Evolutionary conservation across 768 basidiomycete genomes (phyloP).

Genomic region (Tubosaeta sp.): DNA sequence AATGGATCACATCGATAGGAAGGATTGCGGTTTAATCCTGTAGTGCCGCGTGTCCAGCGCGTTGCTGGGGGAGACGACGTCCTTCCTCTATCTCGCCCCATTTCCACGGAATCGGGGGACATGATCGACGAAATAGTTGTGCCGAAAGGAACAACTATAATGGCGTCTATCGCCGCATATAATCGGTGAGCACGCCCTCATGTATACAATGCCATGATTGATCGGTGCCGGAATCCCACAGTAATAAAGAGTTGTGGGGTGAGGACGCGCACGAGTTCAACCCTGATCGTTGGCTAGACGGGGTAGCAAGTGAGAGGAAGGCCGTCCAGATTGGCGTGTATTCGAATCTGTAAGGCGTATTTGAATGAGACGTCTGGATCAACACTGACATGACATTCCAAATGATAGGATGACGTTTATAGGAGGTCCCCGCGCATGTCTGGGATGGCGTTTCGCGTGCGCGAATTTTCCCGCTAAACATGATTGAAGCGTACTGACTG

Average conservation of each 20-base stretch:
- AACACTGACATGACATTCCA: background rate
- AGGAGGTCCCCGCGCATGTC: slow-evolving; percentile 21
- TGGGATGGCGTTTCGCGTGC: slow-evolving; percentile 33
- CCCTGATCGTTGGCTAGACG: slow-evolving; percentile 26
- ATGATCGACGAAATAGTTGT: slow-evolving; percentile 28
- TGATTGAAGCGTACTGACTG: background rate
- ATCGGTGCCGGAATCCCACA: background rate
- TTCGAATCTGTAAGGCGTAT: slow-evolving; percentile 21
- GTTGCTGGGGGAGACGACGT: slow-evolving; percentile 49
- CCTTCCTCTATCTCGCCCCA: background rate
- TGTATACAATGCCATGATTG: background rate
- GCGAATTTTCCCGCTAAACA: background rate
- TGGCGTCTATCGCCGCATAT: no score
- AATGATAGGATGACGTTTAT: slow-evolving; percentile 27
- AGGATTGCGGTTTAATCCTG: slow-evolving; percentile 45
- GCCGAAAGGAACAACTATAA: background rate
- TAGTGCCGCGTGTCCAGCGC: slow-evolving; percentile 49
- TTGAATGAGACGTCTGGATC: background rate
- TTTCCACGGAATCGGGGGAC: slow-evolving; percentile 30
- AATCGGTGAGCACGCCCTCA: slow-evolving; percentile 5
- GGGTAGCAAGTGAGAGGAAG: slow-evolving; percentile 15
- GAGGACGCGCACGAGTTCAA: slow-evolving; percentile 31
- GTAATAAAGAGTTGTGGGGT: slow-evolving; percentile 25
- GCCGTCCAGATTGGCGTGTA: slow-evolving; percentile 24
- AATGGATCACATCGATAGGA: slow-evolving; percentile 11